phyloP scores from a whole-genome alignment of 2,329 filamentous ascomycete species.

The Fusarium dimerum region DNA sequence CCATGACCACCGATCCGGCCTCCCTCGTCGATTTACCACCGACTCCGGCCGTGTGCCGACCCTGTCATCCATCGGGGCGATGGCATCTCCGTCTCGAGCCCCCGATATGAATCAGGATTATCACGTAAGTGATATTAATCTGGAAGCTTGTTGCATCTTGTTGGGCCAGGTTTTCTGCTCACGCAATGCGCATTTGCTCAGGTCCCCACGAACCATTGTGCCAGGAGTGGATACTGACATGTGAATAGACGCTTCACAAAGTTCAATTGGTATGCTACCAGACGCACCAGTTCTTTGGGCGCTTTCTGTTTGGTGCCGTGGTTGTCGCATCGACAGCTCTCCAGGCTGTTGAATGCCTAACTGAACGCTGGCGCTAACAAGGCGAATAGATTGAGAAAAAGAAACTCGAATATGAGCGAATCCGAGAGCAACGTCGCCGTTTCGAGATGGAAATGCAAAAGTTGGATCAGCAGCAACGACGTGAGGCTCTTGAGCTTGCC shows the following conservation, averaged over 20 bases:
- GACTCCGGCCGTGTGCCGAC: conserved; percentile 83
- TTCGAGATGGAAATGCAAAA: conserved; percentile 93
- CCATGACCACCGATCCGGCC: conserved; percentile 71
- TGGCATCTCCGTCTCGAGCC: conserved; percentile 54
- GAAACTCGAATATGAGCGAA: conserved; percentile 86
- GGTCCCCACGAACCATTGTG: background rate
- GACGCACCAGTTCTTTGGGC: background rate
- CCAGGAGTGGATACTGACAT: conserved; percentile 23
- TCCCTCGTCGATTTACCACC: conserved; percentile 92
- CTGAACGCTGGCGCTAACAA: conserved; percentile 36
- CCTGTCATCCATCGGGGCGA: conserved; percentile 50
- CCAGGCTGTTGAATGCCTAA: background rate
- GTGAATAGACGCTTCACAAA: conserved; percentile 63
- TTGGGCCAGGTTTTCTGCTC: background rate
- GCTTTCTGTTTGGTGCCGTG: background rate
- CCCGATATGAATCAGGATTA: conserved; percentile 53
- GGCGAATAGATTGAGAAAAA: conserved; percentile 81
- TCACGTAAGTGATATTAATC: conserved; percentile 36
- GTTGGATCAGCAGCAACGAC: conserved; percentile 80
- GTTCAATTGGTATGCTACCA: conserved; percentile 70
- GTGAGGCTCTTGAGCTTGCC: conserved; percentile 80
- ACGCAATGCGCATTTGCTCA: conserved; percentile 12
- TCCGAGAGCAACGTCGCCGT: conserved; percentile 83
- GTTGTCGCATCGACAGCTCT: background rate
- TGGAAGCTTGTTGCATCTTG: conserved; percentile 2